Conservation (phyloP, 441 rosid species). For the Adansonia madagascariensis region DNA sequence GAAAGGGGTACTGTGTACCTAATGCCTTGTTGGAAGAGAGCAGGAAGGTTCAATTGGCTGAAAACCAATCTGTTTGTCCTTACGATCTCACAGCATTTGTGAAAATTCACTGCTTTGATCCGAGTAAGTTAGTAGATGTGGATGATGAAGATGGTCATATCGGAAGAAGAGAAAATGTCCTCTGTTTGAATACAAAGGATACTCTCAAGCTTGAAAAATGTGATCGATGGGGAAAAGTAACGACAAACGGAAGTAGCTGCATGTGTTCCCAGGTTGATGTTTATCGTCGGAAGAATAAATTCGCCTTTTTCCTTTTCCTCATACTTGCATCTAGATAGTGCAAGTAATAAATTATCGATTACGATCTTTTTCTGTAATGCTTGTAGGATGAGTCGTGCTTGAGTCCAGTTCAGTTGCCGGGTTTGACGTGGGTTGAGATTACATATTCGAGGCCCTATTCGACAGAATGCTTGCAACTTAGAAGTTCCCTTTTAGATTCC, state of each 20-base stretch:
- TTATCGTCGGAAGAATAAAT: neutral
- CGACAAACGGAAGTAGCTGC: constrained; percentile 48
- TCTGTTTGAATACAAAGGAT: constrained; percentile 71
- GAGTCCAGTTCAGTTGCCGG: constrained; percentile 62
- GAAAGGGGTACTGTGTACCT: constrained; percentile 79
- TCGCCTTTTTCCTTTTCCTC: constrained; percentile 1
- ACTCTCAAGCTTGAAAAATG: constrained; percentile 72
- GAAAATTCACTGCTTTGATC: constrained; percentile 45
- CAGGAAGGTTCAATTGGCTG: constrained; percentile 38
- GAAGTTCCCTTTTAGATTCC: constrained; percentile 32
- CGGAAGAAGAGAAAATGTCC: constrained; percentile 27
- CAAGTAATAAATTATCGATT: neutral
- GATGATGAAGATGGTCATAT: constrained; percentile 33
- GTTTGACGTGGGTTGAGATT: constrained; percentile 73
- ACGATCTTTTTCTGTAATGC: neutral
- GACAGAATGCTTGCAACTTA: constrained; percentile 47
- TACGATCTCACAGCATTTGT: constrained; percentile 53
- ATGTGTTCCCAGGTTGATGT: constrained; percentile 58
- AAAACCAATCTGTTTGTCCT: constrained; percentile 57
- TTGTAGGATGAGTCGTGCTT: constrained; percentile 69
- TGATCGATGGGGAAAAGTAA: constrained; percentile 49
- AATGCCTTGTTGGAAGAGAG: constrained; percentile 54
- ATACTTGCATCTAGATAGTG: constrained; percentile 22
- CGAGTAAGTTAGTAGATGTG: constrained; percentile 19
- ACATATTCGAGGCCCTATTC: constrained; percentile 55